phyloP scores from a whole-genome alignment of 345 rosid species.

The Geranium brycei region DNA sequence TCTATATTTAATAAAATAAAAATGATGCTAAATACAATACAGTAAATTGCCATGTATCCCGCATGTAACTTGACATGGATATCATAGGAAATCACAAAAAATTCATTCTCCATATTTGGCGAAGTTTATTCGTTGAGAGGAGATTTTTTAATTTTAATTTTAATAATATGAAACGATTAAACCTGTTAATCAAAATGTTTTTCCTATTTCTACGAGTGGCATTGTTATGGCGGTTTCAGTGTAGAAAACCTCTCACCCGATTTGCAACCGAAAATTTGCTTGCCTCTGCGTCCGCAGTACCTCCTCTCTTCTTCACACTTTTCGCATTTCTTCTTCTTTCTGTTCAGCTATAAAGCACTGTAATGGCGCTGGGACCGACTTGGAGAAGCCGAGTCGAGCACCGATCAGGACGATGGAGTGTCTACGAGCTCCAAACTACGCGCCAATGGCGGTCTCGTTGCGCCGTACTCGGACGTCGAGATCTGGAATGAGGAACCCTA shows the following conservation, averaged over 20 bases:
- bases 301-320: background rate
- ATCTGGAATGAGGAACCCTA: constrained; percentile 8
- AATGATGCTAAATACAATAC: too few species aligned
- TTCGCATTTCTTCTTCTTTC: background rate
- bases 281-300: background rate
- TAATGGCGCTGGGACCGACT: background rate
- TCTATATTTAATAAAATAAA: too few species aligned
- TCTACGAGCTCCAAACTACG: constrained; percentile 40
- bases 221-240: too few species aligned
- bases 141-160: too few species aligned
- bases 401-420: constrained; percentile 40
- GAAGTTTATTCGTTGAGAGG: too few species aligned
- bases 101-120: too few species aligned
- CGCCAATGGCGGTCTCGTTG: constrained; percentile 42
- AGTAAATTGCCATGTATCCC: too few species aligned
- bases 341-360: background rate
- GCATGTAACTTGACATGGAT: too few species aligned
- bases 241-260: background rate
- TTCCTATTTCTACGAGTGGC: too few species aligned
- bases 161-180: too few species aligned
- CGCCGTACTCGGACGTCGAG: constrained; percentile 21
- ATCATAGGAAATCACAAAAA: too few species aligned
- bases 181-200: too few species aligned
- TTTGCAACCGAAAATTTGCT: background rate
- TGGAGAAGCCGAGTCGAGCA: background rate